These are phyloP conservation scores for Ambrosia artemisiifolia DNA, from an alignment of 129 eudicot species.

Conservation along the genomic window DNA sequence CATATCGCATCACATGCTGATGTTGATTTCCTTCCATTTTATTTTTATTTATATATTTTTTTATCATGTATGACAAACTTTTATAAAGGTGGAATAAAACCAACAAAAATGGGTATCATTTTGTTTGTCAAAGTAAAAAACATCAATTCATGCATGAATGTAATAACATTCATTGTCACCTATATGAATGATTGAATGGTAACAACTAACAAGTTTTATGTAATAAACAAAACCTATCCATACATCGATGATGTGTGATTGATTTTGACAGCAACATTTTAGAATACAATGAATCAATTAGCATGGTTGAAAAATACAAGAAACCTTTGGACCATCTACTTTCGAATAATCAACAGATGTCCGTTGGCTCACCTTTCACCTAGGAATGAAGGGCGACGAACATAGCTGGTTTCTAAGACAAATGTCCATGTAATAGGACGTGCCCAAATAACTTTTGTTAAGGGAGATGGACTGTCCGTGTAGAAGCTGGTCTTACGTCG, in stretches of 20 bases:
- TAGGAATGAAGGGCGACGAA: no score
- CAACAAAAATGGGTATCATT: background rate
- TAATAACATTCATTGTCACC: background rate
- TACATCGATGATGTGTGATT: background rate
- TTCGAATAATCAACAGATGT: no score
- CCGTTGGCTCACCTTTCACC: no score
- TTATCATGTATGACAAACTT: background rate
- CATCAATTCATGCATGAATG: constrained; percentile 16
- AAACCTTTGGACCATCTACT: no score
- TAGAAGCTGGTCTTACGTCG: no score
- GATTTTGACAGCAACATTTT: constrained; percentile 9
- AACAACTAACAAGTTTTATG: background rate
- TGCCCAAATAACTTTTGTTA: no score
- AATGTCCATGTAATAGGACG: no score
- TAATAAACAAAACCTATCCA: background rate
- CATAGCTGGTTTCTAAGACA: no score
- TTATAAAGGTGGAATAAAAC: background rate
- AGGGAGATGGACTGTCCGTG: no score
- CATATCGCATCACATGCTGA: no score
- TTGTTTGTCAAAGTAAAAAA: background rate
- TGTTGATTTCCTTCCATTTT: no score
- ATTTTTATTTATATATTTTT: background rate
- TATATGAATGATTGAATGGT: background rate
- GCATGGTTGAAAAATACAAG: background rate
- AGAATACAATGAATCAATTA: background rate